These are phyloP conservation scores for Fraxinus albicans DNA, from an alignment of 305 asterid species.

Conservation along the genomic window DNA sequence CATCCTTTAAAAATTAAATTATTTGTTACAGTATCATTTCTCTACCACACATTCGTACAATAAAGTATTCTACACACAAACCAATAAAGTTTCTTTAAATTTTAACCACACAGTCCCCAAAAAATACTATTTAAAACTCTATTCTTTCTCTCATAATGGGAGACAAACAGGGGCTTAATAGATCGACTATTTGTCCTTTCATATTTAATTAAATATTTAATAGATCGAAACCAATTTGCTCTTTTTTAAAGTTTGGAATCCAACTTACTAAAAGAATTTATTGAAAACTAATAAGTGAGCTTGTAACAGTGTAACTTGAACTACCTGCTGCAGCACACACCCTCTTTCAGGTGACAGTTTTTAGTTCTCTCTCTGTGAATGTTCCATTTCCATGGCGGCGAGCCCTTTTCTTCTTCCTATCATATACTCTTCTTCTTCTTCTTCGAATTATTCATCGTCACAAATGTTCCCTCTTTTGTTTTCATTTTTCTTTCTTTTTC, in stretches of 20 bases:
- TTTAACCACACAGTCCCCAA: no score
- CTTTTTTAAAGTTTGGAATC: neutral
- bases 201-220: no score
- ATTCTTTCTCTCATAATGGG: no score
- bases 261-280: neutral
- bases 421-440: constrained; percentile 14
- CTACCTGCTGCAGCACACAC: neutral
- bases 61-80: no score
- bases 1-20: no score
- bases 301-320: neutral
- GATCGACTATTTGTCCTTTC: neutral
- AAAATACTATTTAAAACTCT: no score
- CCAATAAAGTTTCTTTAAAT: no score
- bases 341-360: neutral
- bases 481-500: constrained; percentile 33
- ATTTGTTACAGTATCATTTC: no score
- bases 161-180: no score
- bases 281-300: neutral
- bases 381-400: constrained; percentile 44
- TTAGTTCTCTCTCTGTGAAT: neutral
- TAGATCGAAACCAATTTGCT: neutral
- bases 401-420: constrained; percentile 30
- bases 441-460: constrained; percentile 22
- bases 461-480: constrained; percentile 34
- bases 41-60: no score